These are phyloP conservation scores for Leccinum colubrinum DNA, from an alignment of 1,284 basidiomycete genomes.

Conservation along the genomic window DNA sequence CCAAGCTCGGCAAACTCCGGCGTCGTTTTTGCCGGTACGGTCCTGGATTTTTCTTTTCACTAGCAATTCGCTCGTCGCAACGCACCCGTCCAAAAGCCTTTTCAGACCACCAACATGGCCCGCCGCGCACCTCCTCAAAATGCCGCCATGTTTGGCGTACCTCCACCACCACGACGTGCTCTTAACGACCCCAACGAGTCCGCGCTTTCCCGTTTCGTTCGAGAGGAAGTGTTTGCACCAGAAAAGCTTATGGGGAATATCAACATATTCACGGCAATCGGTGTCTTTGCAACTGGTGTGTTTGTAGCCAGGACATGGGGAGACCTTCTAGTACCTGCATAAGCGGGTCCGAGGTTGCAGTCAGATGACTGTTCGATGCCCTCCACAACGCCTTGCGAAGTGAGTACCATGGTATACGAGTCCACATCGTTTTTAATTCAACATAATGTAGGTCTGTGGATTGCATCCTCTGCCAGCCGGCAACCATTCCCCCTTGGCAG, in stretches of 20 bases:
- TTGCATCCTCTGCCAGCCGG: conserved; percentile 4
- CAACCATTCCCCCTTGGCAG: neutral
- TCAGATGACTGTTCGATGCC: neutral
- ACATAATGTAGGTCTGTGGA: conserved; percentile 3
- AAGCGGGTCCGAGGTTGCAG: neutral
- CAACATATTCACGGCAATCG: conserved; percentile 60
- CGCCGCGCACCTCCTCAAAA: conserved; percentile 59
- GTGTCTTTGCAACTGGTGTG: conserved; percentile 66
- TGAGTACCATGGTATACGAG: conserved; percentile 8
- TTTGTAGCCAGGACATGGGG: conserved; percentile 67
- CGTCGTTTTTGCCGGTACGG: neutral
- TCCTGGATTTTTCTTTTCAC: neutral
- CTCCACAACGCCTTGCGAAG: conserved; percentile 1
- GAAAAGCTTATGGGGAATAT: conserved; percentile 73
- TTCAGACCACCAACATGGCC: conserved; percentile 46
- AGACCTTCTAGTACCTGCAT: conserved; percentile 69
- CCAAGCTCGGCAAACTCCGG: conserved; percentile 17
- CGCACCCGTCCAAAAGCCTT: neutral
- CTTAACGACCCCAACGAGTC: conserved; percentile 58
- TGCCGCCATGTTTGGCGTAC: conserved; percentile 51
- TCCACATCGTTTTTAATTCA: conserved; percentile 4
- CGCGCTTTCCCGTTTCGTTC: conserved; percentile 55
- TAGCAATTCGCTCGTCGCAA: neutral
- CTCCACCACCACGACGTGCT: conserved; percentile 35
- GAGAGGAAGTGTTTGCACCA: conserved; percentile 65